Base-by-base conservation (phyloP, 208 protist genomes). In the Leishmania martiniquensis region DNA sequence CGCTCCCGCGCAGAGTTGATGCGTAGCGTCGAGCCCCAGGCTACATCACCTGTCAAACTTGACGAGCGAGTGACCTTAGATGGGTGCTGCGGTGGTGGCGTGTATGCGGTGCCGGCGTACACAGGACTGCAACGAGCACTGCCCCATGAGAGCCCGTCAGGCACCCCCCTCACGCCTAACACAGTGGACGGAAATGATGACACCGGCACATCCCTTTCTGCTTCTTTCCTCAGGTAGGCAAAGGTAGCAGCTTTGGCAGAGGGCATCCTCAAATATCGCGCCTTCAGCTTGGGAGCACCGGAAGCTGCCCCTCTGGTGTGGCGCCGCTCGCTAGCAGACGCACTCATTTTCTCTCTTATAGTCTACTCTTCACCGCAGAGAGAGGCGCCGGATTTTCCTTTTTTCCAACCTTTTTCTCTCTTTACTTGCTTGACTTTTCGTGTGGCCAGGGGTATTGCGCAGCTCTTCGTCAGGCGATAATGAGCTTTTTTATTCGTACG, bases 11-110 rank as follows among this genome's bases (percentile, higher is more conserved):
- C 68, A 49, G 78, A 77, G 42, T 42, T 63, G 67, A 39, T 62
- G n/a, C 78, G 59, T 13, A 83, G 67, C 32, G 54, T 51, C n/a
- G 78, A 65, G 22, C 73, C 57, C 54, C 78, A 78, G 25, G 57
- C 57, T 9, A n/a, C 73, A 52, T 52, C 37, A 7, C 78, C 68
- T 2, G 65, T 42, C n/a, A 42, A 59, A 12, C 47, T 65, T 22
- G 73, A 37, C 29, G 49, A 77, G 1, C 67, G 65, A 39, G n/a
- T 29, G 13, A 62, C 47, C n/a, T 47, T 69, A 9, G 57, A 63
- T 9, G 45, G 25, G 9, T 39, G 42, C 44, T 57, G 66, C 45
- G 59, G 68, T 70, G 65, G n/a, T 32, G 66, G 78, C 4, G 73
- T 34, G 7, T 63, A 13, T 29, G 67, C 63, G 42, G 72, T 72